These are phyloP conservation scores for Trichoderma erinaceum DNA, from an alignment of 495 filamentous ascomycete genomes.

Conservation along the genomic window DNA sequence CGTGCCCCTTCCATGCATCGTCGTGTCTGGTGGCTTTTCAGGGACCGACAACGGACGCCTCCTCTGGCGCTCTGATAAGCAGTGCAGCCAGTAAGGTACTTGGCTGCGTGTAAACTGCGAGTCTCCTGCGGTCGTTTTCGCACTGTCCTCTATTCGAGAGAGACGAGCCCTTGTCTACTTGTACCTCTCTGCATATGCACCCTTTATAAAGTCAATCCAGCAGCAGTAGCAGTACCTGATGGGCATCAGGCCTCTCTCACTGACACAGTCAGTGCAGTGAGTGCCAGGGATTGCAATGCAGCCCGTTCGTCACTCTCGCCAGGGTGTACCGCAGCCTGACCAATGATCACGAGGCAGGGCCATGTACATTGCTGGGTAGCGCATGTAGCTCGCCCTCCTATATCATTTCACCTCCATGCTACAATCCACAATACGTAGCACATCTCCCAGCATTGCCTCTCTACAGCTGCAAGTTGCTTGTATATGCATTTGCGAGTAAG, in stretches of 20 bases:
- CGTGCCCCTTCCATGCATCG: no score
- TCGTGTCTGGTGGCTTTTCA: no score
- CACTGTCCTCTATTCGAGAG: background rate
- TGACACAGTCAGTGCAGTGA: background rate
- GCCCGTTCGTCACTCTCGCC: background rate
- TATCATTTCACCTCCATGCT: no score
- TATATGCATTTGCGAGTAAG: no score
- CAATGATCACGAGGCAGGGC: background rate
- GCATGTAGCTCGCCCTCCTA: no score
- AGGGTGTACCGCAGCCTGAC: background rate
- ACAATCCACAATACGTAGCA: no score
- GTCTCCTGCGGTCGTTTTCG: background rate
- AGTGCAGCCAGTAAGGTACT: background rate
- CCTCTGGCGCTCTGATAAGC: background rate
- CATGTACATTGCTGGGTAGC: background rate
- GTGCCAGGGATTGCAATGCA: background rate
- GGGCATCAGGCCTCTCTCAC: background rate
- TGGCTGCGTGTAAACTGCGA: background rate
- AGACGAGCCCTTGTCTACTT: background rate
- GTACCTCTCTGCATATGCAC: background rate
- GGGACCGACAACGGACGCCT: no score
- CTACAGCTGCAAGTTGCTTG: no score
- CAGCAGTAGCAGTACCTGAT: background rate
- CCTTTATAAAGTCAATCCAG: constrained; percentile 1
- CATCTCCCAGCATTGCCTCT: no score